Evolutionary conservation across 768 basidiomycete species (phyloP), one percentile per base, ranked within the genome.

Genomic region (Termitomyces sp.): DNA sequence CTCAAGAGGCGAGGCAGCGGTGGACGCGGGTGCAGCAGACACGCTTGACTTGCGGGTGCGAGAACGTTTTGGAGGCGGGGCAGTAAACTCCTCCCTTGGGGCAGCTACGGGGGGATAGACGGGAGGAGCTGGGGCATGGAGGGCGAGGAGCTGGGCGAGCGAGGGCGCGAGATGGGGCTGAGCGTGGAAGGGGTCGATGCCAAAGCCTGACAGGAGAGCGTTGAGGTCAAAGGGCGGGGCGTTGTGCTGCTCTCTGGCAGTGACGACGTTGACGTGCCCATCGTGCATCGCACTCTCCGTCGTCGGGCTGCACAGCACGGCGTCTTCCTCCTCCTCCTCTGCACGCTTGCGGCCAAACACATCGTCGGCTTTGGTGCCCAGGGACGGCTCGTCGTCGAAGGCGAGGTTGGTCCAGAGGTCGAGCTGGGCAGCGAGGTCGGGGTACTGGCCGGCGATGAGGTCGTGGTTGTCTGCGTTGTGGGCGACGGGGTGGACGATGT

Each of bases 341-440:
- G 69, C 19, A 66, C 68, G 26, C 50, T 70, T 71, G 57, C 65
- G 68, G 50, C 71, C 72, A 56, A 71, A 75, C 28, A 73, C 68
- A 21, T 70, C 66, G 30, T 70, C 66, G 56, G 66, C 65, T 42
- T 68, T 69, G n/a, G 64, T 38, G 37, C 61, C 64, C 44, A 77
- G 63, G n/a, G 83, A 72, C 19, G 79, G 76, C 46, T 91, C 91
- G 64, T 91, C 89, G 57, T 91, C 84, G 66, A 94, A 94, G 8
- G 84, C 71, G 55, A 93, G 77, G 70, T 89, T 85, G 14, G 89
- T 87, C 92, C 92, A 94, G 53, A 94, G 75, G 68, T 87, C 86
- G 53, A 91, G 84, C 67, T 89, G 89, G 0, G 89, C 85, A 19
- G 78, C 77, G 54, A 92, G 77, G 71, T 93, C 91, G 11, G 87